Evolutionary conservation across 495 filamentous ascomycete species (phyloP).

Genomic region (Podospora bellae-mahoneyi): DNA sequence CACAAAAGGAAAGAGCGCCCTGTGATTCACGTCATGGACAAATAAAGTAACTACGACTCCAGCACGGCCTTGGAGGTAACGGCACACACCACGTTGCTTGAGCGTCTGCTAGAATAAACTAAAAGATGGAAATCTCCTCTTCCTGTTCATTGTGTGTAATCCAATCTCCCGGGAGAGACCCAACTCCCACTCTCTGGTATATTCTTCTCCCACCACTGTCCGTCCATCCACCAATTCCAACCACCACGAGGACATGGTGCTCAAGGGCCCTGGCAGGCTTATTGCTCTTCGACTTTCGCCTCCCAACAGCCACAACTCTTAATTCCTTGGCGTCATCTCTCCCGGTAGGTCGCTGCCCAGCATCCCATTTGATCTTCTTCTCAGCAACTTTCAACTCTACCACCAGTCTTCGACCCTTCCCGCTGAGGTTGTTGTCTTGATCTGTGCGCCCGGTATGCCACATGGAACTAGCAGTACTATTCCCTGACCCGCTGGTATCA

Average conservation of each 20-base stretch:
- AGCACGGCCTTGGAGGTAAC: too few relatives aligned
- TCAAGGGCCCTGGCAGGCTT: background rate
- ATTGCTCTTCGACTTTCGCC: background rate
- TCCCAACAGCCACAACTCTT: background rate
- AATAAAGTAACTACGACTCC: too few relatives aligned
- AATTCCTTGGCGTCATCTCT: background rate
- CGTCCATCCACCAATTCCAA: background rate
- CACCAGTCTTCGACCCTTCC: background rate
- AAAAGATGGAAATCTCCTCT: background rate
- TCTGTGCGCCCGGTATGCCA: background rate
- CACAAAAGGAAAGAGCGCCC: too few relatives aligned
- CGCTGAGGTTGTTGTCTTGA: background rate
- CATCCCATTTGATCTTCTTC: constrained; percentile 1
- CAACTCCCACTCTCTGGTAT: constrained; percentile 8
- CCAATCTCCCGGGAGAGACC: background rate
- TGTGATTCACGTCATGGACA: too few relatives aligned
- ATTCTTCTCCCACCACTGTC: background rate
- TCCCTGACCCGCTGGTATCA: background rate
- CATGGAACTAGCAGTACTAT: background rate
- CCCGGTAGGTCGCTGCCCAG: background rate
- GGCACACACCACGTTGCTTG: too few relatives aligned
- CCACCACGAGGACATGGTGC: background rate
- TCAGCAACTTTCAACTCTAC: background rate
- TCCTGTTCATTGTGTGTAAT: background rate
- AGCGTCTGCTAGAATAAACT: background rate